phyloP scores from a whole-genome alignment of 352 stramenopile genomes.

The Phytophthora citricola region DNA sequence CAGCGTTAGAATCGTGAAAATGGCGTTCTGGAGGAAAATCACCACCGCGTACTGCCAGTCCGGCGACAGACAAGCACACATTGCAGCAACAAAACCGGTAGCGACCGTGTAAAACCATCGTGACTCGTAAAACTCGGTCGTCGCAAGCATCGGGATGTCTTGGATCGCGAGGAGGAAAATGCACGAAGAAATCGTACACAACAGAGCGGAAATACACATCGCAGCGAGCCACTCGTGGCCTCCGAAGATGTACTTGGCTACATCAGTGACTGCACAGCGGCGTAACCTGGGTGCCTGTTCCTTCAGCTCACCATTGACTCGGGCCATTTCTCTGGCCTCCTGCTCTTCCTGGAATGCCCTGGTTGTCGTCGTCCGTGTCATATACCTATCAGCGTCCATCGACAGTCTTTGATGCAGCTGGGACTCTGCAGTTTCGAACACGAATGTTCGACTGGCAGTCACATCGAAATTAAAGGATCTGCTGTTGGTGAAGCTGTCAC shows the following conservation, averaged over 20 bases:
- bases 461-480: conserved; percentile 19
- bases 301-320: conserved; percentile 39
- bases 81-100: conserved; percentile 43
- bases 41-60: conserved; percentile 59
- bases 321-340: conserved; percentile 31
- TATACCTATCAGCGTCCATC: conserved; percentile 9
- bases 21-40: conserved; percentile 48
- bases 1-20: conserved; percentile 63
- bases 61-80: conserved; percentile 58
- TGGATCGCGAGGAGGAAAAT: conserved; percentile 43
- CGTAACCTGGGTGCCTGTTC: conserved; percentile 28
- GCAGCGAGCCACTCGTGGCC: conserved; percentile 58
- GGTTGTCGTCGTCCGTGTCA: conserved; percentile 11
- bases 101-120: conserved; percentile 53
- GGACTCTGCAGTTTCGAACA: conserved; percentile 16
- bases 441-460: conserved; percentile 22
- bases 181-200: conserved; percentile 39
- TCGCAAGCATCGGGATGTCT: conserved; percentile 39
- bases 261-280: conserved; percentile 36
- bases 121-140: conserved; percentile 62
- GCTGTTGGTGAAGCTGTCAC: conserved; percentile 21
- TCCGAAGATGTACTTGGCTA: conserved; percentile 33
- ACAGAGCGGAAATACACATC: conserved; percentile 35
- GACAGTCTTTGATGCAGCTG: conserved; percentile 29
- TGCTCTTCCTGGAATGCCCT: conserved; percentile 37